Conservation (phyloP, 225 moss, liverwort and hornwort genomes). For the Climacium dendroides region DNA sequence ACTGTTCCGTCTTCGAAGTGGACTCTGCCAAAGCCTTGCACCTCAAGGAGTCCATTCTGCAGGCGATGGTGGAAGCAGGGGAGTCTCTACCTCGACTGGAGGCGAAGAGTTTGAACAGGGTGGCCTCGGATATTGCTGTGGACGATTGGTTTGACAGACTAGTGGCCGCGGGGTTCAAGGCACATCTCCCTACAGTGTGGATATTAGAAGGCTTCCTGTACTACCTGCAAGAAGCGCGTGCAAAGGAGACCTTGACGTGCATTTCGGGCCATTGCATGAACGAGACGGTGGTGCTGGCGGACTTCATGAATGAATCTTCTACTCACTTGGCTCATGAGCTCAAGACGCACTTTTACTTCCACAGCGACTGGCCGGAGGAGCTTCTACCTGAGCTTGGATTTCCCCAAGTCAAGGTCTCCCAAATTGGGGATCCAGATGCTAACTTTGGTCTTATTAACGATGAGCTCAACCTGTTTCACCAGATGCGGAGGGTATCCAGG, state of each 20-base stretch:
- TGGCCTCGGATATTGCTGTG: slow-evolving; percentile 51
- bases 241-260: slow-evolving; percentile 29
- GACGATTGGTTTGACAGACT: slow-evolving; percentile 49
- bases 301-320: slow-evolving; percentile 80
- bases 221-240: slow-evolving; percentile 50
- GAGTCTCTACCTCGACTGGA: slow-evolving; percentile 25
- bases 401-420: slow-evolving; percentile 49
- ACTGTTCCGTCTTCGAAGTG: slow-evolving; percentile 60
- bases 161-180: slow-evolving; percentile 28
- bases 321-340: slow-evolving; percentile 52
- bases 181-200: slow-evolving; percentile 47
- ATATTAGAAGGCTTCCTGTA: slow-evolving; percentile 68
- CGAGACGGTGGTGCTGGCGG: slow-evolving; percentile 55
- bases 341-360: slow-evolving; percentile 69
- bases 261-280: slow-evolving; percentile 22
- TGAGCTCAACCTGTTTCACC: slow-evolving; percentile 70
- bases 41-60: slow-evolving; percentile 56
- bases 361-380: slow-evolving; percentile 81
- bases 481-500: slow-evolving; percentile 55
- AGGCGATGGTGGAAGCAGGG: slow-evolving; percentile 40
- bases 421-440: slow-evolving; percentile 65
- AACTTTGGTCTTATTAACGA: slow-evolving; percentile 67
- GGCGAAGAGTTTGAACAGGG: slow-evolving; percentile 47
- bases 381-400: slow-evolving; percentile 54
- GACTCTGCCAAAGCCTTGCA: slow-evolving; percentile 54